These are phyloP conservation scores for Aspergillus bridgeri DNA, from an alignment of 495 filamentous ascomycete species.

Conservation along the genomic window DNA sequence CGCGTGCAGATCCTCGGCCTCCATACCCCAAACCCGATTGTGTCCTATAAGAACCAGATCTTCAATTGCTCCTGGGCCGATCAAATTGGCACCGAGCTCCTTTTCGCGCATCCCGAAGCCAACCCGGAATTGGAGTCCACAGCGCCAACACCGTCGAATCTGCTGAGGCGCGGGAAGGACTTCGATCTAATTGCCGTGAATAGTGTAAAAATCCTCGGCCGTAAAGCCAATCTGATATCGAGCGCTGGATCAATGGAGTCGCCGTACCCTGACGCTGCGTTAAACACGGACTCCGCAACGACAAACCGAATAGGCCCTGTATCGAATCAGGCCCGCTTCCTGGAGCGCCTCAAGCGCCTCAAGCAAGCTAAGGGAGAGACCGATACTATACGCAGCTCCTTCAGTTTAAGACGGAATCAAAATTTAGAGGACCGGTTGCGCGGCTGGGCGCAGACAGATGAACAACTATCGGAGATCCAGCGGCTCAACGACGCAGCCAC, in stretches of 20 bases:
- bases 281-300: neutral
- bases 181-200: conserved; percentile 64
- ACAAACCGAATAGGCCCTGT: conserved; percentile 14
- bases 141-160: conserved; percentile 25
- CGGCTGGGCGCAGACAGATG: conserved; percentile 42
- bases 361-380: conserved; percentile 44
- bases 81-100: conserved; percentile 75
- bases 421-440: conserved; percentile 31
- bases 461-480: conserved; percentile 35
- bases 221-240: conserved; percentile 40
- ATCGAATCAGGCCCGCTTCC: conserved; percentile 43
- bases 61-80: conserved; percentile 75
- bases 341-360: conserved; percentile 38
- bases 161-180: conserved; percentile 39
- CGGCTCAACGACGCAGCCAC: conserved; percentile 31
- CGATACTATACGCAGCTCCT: conserved; percentile 40
- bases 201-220: conserved; percentile 46
- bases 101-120: conserved; percentile 54
- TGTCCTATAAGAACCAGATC: conserved; percentile 69
- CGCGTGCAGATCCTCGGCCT: conserved; percentile 78
- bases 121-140: conserved; percentile 28
- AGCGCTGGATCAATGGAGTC: conserved; percentile 16
- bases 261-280: neutral
- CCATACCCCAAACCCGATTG: conserved; percentile 65
- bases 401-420: conserved; percentile 26